Evolutionary conservation across 2,329 filamentous ascomycete species (phyloP), one percentile per base, ranked within the genome.

Genomic region (Trichoderma pleuroti): DNA sequence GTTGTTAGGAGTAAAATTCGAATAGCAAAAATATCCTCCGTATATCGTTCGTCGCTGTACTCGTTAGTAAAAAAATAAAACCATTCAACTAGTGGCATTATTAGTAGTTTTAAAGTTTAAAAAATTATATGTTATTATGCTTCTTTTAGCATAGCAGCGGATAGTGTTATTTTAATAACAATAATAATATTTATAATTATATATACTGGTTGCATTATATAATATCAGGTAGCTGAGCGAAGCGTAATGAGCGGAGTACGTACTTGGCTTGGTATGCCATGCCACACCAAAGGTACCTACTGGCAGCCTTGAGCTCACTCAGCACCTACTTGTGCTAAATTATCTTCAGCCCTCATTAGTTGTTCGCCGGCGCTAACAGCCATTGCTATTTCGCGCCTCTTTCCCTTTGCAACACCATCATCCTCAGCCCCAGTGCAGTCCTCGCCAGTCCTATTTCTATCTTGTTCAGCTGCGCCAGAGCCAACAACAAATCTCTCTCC

Each of bases 281-380:
- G 42, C 42, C 42, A 46, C 21, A 21, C 39, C 42, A 42, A 7
- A 28, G 26, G 26, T 28, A 42, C 39, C 39, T 42, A n/a, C 16
- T 54, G 49, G 10, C 49, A 21, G 52, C 26, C 52, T 28, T 49
- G 54, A 46, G 62, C 46, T 70, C 30, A 49, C 42, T 49, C 42
- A 49, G 42, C 42, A 49, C 42, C 42, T 21, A 49, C 42, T 49
- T 16, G 2, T 21, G 21, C 42, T 49, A 59, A 56, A 57, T 59
- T 68, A 36, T 68, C 54, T 32, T 56, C 67, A 59, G 67, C 66
- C 56, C 66, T 68, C 54, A 59, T 59, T 28, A 36, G 63, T 62
- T 42, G 52, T 30, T 42, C 63, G 49, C 59, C 54, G 54, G 32
- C 69, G 49, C 57, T 71, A 68, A 60, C 26, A 56, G 21, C 16